Conservation (phyloP, 2,329 filamentous ascomycete species). For the Aspergillus sp. region DNA sequence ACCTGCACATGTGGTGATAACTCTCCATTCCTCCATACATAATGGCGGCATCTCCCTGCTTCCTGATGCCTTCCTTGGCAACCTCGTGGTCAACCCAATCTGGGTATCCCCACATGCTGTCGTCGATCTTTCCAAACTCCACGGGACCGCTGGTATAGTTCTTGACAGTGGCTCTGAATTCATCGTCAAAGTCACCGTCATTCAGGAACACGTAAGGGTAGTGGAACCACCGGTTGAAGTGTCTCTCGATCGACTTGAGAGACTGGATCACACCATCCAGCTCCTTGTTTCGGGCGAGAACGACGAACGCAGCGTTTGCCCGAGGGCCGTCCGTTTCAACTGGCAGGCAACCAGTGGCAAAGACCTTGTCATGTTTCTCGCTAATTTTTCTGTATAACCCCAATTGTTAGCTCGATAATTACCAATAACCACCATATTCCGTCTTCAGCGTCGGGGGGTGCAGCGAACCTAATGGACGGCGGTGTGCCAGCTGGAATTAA, state of each 20-base stretch:
- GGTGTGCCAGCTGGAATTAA: conserved; percentile 84
- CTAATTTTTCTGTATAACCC: conserved; percentile 72
- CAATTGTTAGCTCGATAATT: conserved; percentile 10
- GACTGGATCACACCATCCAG: conserved; percentile 93
- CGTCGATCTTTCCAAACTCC: conserved; percentile 90
- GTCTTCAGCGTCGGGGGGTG: background rate
- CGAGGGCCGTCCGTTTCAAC: conserved; percentile 72
- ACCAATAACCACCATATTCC: conserved; percentile 3
- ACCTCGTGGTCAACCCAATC: conserved; percentile 95
- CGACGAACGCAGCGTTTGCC: conserved; percentile 92
- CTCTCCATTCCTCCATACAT: conserved; percentile 99
- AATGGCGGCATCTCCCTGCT: conserved; percentile 94
- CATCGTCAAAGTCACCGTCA: conserved; percentile 92
- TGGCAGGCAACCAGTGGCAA: conserved; percentile 77
- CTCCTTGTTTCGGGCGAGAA: conserved; percentile 93
- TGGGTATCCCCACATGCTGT: conserved; percentile 91
- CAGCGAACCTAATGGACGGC: conserved; percentile 75
- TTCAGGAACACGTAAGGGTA: conserved; percentile 99
- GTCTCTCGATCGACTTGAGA: conserved; percentile 93
- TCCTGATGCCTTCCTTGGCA: conserved; percentile 90
- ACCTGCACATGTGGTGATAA: conserved; percentile 98
- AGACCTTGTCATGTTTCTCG: conserved; percentile 95
- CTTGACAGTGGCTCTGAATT: conserved; percentile 79
- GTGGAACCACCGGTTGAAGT: conserved; percentile 98
- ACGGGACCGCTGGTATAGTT: conserved; percentile 86